These are phyloP conservation scores for Paraurostyla sp. DNA, from an alignment of 73 alveolate genomes.

Conservation along the genomic window DNA sequence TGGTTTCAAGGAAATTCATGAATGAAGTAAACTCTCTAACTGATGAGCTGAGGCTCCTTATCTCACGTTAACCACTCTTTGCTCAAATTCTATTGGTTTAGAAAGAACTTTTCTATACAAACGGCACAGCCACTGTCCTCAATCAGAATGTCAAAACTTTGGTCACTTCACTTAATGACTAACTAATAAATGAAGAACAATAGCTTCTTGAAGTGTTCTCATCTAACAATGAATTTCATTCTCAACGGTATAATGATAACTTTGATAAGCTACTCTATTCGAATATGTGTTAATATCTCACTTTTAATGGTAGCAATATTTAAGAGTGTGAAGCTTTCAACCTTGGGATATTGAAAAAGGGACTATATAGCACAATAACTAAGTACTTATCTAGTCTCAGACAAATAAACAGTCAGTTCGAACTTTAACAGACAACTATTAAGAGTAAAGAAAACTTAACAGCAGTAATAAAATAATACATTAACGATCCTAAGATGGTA, in stretches of 20 bases:
- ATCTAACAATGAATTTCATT: background rate
- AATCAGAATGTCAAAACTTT: background rate
- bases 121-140: constrained; percentile 9
- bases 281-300: background rate
- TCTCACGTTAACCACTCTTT: constrained; percentile 39
- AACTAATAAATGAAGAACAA: constrained; percentile 7
- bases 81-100: constrained; percentile 5
- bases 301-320: background rate
- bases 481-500: background rate
- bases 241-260: constrained; percentile 3
- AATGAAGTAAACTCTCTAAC: constrained; percentile 43
- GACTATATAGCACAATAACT: constrained; percentile 53
- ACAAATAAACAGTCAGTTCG: constrained; percentile 2
- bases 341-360: constrained; percentile 57
- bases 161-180: background rate
- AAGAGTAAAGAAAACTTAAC: background rate
- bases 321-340: constrained; percentile 40
- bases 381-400: constrained; percentile 22
- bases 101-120: constrained; percentile 14
- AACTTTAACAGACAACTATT: background rate
- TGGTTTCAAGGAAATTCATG: constrained; percentile 45
- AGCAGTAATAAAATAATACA: background rate
- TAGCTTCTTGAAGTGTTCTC: background rate
- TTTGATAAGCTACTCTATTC: constrained; percentile 8
- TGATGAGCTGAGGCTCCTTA: constrained; percentile 36